Evolutionary conservation across 805 yeast genomes (phyloP).

Genomic region (Saccharomycopsis vini): DNA sequence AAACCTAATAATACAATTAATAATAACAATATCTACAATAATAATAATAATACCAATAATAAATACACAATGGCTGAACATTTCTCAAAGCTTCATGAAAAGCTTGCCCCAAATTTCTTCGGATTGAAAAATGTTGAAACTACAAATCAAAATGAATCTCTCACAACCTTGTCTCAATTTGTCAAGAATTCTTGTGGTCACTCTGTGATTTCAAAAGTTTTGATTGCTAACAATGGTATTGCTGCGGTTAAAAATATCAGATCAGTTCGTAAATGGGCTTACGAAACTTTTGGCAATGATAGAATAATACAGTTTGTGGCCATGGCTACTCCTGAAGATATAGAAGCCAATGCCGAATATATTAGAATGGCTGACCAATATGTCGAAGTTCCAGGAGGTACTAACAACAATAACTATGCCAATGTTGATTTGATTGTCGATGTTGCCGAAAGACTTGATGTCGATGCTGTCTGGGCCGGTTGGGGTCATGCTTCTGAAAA

Average conservation of each 20-base stretch:
- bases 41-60: background rate
- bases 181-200: conserved; percentile 80
- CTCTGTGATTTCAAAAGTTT: conserved; percentile 79
- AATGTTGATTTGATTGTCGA: conserved; percentile 96
- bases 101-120: conserved; percentile 62
- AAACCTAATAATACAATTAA: background rate
- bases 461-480: conserved; percentile 99
- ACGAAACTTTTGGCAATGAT: conserved; percentile 97
- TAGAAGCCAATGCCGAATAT: conserved; percentile 94
- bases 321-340: conserved; percentile 99
- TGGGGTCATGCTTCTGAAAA: conserved; percentile 99
- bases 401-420: conserved; percentile 97
- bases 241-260: conserved; percentile 98
- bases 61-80: background rate
- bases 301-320: conserved; percentile 88
- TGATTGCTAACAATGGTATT: conserved; percentile 97
- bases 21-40: background rate
- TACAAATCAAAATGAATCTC: conserved; percentile 34
- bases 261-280: conserved; percentile 97
- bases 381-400: conserved; percentile 98
- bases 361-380: conserved; percentile 99
- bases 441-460: conserved; percentile 91
- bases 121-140: conserved; percentile 72
- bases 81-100: conserved; percentile 12
- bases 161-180: conserved; percentile 18